These are phyloP conservation scores for Colletotrichum endophyticum DNA, from an alignment of 2,329 filamentous ascomycete species.

Conservation along the genomic window DNA sequence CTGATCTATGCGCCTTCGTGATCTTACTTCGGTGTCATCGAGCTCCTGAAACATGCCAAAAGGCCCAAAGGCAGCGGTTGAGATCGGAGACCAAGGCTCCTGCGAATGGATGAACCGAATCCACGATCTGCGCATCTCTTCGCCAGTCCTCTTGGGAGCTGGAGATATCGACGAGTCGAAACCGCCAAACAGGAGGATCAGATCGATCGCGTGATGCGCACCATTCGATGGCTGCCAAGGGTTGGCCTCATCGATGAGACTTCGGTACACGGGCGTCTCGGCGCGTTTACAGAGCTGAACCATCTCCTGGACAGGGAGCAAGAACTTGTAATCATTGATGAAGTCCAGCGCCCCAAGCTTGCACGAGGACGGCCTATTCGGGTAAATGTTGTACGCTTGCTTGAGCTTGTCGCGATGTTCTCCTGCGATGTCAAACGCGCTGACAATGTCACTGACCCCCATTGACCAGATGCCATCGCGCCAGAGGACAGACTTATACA, in stretches of 20 bases:
- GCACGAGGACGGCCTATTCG: slow-evolving; percentile 40
- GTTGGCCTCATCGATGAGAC: slow-evolving; percentile 48
- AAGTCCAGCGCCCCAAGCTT: slow-evolving; percentile 44
- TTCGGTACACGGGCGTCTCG: slow-evolving; percentile 38
- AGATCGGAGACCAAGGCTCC: slow-evolving; percentile 37
- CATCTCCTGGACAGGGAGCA: slow-evolving; percentile 28
- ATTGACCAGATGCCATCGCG: slow-evolving; percentile 43
- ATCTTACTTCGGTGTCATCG: slow-evolving; percentile 30
- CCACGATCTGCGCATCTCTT: slow-evolving; percentile 44
- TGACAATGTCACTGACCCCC: slow-evolving; percentile 34
- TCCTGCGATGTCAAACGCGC: slow-evolving; percentile 33
- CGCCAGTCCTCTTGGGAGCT: slow-evolving; percentile 34
- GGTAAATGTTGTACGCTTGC: slow-evolving; percentile 43
- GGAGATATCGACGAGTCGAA: slow-evolving; percentile 39
- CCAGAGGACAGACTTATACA: slow-evolving; percentile 46
- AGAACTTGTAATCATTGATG: slow-evolving; percentile 36
- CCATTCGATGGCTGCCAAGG: slow-evolving; percentile 51
- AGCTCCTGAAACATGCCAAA: slow-evolving; percentile 37
- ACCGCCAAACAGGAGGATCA: slow-evolving; percentile 47
- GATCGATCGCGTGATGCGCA: slow-evolving; percentile 51
- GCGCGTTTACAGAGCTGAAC: slow-evolving; percentile 13
- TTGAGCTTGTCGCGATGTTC: slow-evolving; percentile 35
- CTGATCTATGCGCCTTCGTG: slow-evolving; percentile 32
- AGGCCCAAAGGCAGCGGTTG: slow-evolving; percentile 43
- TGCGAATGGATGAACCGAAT: slow-evolving; percentile 39